Evolutionary conservation across 208 protist species (phyloP), one percentile per base, ranked within the genome.

Genomic region (Leishmania guyanensis): DNA sequence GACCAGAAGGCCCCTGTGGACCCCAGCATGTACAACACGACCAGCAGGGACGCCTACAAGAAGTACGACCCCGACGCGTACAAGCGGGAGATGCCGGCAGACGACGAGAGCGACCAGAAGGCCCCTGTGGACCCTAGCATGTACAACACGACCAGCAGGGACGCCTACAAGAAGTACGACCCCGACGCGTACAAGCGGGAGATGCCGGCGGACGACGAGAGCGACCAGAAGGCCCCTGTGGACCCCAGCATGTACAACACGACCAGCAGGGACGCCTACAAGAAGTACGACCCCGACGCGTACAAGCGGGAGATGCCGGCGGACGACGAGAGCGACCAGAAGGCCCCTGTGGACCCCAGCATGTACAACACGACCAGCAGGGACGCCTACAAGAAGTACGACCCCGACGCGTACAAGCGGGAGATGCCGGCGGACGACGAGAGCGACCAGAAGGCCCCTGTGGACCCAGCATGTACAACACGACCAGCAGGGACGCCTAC

Each of bases 11-110:
- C 51, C 51, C 51, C 62, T 3, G 68, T 82, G 54, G 46, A 46
- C 78, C 65, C 68, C 10, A 0, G 12, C 76, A 88, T 91, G 86
- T 95, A 89, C 92, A 88, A 86, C 66, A 90, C 84, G 0, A 90
- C 87, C 14, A 82, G 85, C 60, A 64, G 82, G 54, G 85, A 92
- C 17, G 83, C 46, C 29, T 92, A 88, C 75, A 88, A 82, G 77
- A 46, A 79, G 29, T 86, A 86, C 70, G 85, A 82, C 46, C 33
- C 72, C n/a, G 80, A 85, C 58, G 88, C 81, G 75, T 94, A 94
- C 81, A 84, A 84, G 77, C 81, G 58, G 17, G 60, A 79, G 9
- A 43, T 86, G 54, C 80, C 65, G 33, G 46, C 9, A 1, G 80
- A 65, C 1, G 69, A 69, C 54, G 80, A 74, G 10, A 66, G 83